Evolutionary conservation across 2,329 filamentous ascomycete species (phyloP), one percentile per base, ranked within the genome.

Genomic region (Xylaria sp.): DNA sequence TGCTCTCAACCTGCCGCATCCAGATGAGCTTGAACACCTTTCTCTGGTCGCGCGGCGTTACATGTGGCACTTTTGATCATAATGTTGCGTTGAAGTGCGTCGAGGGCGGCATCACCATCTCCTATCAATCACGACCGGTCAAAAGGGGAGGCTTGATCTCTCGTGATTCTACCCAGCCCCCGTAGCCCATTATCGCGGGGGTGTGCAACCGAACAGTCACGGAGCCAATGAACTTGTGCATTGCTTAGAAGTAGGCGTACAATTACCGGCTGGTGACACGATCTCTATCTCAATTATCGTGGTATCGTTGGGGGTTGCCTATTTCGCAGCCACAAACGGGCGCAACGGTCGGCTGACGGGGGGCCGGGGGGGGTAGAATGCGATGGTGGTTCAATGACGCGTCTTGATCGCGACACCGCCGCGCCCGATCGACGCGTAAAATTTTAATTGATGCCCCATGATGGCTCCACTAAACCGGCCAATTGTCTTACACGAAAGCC

Each of bases 391-490:
- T 35, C 31, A 25, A 15, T 44, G 43, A 53, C 62, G 62, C 62
- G 58, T 64, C 40, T 48, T 23, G 35, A 49, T 56, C 69, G 69
- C 68, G 68, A 56, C 49, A 55, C 15, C 31, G 11, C 67, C 69
- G 68, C 69, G 68, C 68, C 46, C 43, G 41, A 2, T 15, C 19
- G 19, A 53, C 58, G 54, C 54, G 54, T 38, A 54, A 49, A 60
- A 40, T 53, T 71, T 70, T 68, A 67, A 69, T 69, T 68, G 46
- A 46, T 25, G 29, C 25, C 27, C 35, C 51, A 68, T 68, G 46
- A 46, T 25, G 29, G 29, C 27, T 31, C 51, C 15, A 46, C 47
- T 10, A 0, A 1, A 61, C 41, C 56, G 38, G 27, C 68, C 68
- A 70, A 70, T 70, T 49, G 33, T 60, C 56, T 63, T 63, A 63